These are phyloP conservation scores for Saccharomycopsis babjevae DNA, from an alignment of 805 yeast genomes.

Conservation along the genomic window DNA sequence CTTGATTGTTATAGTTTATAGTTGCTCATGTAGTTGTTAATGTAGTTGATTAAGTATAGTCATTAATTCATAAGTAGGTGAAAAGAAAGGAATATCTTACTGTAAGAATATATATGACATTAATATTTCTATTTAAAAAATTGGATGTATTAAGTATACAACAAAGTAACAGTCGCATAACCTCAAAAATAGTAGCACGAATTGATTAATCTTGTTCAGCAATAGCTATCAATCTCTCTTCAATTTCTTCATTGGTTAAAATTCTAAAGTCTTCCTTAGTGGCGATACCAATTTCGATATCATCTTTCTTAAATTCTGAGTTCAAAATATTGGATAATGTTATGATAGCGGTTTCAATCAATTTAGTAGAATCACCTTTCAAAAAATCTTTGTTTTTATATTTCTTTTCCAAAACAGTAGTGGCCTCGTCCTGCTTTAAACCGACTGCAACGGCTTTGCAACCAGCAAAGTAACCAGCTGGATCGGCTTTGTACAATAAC, in stretches of 20 bases:
- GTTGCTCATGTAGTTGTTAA: too few relatives aligned
- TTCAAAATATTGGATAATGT: slow-evolving; percentile 80
- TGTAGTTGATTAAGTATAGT: too few relatives aligned
- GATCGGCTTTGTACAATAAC: slow-evolving; percentile 83
- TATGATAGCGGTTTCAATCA: slow-evolving; percentile 82
- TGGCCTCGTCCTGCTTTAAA: slow-evolving; percentile 94
- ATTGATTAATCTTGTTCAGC: slow-evolving; percentile 80
- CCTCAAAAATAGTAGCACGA: too few relatives aligned
- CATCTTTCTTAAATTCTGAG: slow-evolving; percentile 89
- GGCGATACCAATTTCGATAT: slow-evolving; percentile 88
- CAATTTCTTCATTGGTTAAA: slow-evolving; percentile 79
- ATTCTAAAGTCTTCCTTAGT: slow-evolving; percentile 54
- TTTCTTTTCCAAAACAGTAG: slow-evolving; percentile 80
- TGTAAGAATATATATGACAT: too few relatives aligned
- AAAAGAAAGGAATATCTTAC: too few relatives aligned
- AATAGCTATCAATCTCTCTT: slow-evolving; percentile 84
- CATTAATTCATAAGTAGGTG: too few relatives aligned
- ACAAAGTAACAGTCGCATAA: too few relatives aligned
- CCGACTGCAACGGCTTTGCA: slow-evolving; percentile 92
- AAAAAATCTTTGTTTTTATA: slow-evolving; percentile 64
- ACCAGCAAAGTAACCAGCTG: slow-evolving; percentile 92
- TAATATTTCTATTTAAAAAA: too few relatives aligned
- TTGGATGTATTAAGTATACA: too few relatives aligned
- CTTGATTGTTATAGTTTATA: too few relatives aligned
- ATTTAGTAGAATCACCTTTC: slow-evolving; percentile 77